Conservation (phyloP, 192 early-diverging fungal species). For the Entophlyctis helioformis region DNA sequence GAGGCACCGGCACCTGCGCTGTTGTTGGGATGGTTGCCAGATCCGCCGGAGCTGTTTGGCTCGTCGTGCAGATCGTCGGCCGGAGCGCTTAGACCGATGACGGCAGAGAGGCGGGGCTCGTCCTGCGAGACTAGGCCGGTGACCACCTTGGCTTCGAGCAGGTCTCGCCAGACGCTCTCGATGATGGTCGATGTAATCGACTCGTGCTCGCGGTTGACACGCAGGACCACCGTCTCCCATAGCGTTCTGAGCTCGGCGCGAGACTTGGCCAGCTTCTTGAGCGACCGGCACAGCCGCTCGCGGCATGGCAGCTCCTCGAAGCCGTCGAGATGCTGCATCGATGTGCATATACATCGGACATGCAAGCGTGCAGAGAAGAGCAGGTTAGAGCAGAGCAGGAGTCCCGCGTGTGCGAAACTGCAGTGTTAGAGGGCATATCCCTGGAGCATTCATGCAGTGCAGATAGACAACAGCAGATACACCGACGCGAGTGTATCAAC, state of each 20-base stretch:
- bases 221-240: conserved; percentile 21
- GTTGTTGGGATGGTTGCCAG: too few relatives aligned
- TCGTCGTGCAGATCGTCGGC: too few relatives aligned
- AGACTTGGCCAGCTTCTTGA: conserved; percentile 30
- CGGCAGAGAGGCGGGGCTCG: too few relatives aligned
- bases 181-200: conserved; percentile 26
- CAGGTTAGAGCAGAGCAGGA: not conserved
- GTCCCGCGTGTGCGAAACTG: too few relatives aligned
- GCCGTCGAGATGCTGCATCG: conserved; percentile 21
- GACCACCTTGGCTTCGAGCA: conserved; percentile 12
- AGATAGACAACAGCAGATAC: too few relatives aligned
- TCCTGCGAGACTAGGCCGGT: too few relatives aligned
- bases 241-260: conserved; percentile 23
- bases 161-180: conserved; percentile 18
- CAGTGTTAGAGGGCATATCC: too few relatives aligned
- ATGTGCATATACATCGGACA: not conserved
- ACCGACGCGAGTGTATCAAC: too few relatives aligned
- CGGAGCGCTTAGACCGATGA: too few relatives aligned
- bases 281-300: conserved; percentile 38
- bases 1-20: too few relatives aligned
- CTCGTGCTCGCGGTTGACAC: conserved; percentile 24
- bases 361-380: not conserved
- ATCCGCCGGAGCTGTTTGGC: too few relatives aligned
- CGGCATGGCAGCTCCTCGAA: conserved; percentile 30
- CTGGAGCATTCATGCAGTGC: too few relatives aligned